Conservation (phyloP, 345 rosid genomes). For the Ceriops tagal region DNA sequence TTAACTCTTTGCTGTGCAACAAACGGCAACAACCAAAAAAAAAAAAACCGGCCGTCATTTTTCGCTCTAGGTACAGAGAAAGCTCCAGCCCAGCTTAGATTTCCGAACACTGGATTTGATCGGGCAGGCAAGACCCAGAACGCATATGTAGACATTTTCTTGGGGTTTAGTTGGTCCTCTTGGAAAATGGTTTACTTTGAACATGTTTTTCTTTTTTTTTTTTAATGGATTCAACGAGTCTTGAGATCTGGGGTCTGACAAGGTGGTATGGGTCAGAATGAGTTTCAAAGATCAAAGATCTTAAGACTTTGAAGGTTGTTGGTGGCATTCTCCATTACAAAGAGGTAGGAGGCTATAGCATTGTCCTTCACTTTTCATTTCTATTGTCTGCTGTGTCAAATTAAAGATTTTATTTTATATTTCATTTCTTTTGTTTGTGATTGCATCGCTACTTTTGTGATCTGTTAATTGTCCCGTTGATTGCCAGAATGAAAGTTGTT, state of each 20-base stretch:
- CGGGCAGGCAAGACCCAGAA: constrained; percentile 21
- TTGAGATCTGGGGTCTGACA: constrained; percentile 46
- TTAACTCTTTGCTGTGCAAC: constrained; percentile 3
- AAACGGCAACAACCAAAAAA: neutral
- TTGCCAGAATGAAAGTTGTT: neutral
- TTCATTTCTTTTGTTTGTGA: neutral
- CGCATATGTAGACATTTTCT: constrained; percentile 30
- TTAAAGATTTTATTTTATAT: neutral
- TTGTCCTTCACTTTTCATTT: neutral
- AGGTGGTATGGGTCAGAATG: constrained; percentile 18
- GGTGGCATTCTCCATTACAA: constrained; percentile 13
- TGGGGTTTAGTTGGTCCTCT: constrained; percentile 27
- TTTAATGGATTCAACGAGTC: constrained; percentile 10
- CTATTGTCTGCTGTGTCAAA: neutral
- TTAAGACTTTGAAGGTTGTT: constrained; percentile 26
- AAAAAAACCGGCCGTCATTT: constrained; percentile 21
- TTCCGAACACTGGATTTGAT: constrained; percentile 28
- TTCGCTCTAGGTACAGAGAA: constrained; percentile 41
- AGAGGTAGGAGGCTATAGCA: constrained; percentile 25
- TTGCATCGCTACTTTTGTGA: constrained; percentile 11
- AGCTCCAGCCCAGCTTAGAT: constrained; percentile 74
- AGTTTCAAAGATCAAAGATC: constrained; percentile 39
- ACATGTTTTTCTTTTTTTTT: neutral
- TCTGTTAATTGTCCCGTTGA: constrained; percentile 27
- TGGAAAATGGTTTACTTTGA: constrained; percentile 8